These are phyloP conservation scores for Rhodotorula kratochvilovae DNA, from an alignment of 768 basidiomycete species.

Conservation along the genomic window DNA sequence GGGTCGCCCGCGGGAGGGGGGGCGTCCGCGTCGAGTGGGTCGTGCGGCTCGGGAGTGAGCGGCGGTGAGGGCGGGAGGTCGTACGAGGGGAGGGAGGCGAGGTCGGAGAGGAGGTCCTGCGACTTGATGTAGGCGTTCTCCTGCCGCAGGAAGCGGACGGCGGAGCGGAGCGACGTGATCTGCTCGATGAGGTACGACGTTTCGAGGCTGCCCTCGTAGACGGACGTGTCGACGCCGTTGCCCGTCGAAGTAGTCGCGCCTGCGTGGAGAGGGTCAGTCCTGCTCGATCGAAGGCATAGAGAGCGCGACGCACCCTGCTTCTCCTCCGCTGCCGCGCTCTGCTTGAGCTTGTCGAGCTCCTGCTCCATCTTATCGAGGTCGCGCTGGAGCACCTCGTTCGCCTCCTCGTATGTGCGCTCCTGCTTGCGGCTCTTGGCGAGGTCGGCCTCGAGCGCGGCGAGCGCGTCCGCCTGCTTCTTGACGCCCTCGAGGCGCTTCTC, in stretches of 20 bases:
- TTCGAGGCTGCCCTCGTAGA: slow-evolving; percentile 75
- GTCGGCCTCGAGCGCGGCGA: slow-evolving; percentile 73
- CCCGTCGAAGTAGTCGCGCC: slow-evolving; percentile 49
- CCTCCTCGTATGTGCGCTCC: slow-evolving; percentile 83
- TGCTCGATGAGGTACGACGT: slow-evolving; percentile 79
- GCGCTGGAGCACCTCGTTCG: slow-evolving; percentile 84
- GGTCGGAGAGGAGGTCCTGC: slow-evolving; percentile 78
- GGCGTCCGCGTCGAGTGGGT: slow-evolving; percentile 29
- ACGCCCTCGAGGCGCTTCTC: slow-evolving; percentile 85
- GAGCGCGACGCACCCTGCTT: slow-evolving; percentile 58
- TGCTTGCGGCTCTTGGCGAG: slow-evolving; percentile 77
- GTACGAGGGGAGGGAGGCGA: slow-evolving; percentile 68
- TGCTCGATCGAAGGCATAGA: too few relatives aligned
- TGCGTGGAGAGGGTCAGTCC: neutral
- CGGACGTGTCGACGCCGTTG: slow-evolving; percentile 56
- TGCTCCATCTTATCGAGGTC: slow-evolving; percentile 82
- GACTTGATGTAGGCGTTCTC: slow-evolving; percentile 93
- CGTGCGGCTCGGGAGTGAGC: slow-evolving; percentile 54
- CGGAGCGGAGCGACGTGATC: slow-evolving; percentile 85
- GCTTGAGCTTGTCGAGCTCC: slow-evolving; percentile 79
- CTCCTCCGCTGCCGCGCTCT: slow-evolving; percentile 58
- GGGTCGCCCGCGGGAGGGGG: slow-evolving; percentile 22
- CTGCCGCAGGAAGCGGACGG: slow-evolving; percentile 83
- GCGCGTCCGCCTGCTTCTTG: slow-evolving; percentile 74
- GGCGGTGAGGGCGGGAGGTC: slow-evolving; percentile 61